Conservation (phyloP, 2,329 filamentous ascomycete genomes). For the Mycosphaerella sp. region DNA sequence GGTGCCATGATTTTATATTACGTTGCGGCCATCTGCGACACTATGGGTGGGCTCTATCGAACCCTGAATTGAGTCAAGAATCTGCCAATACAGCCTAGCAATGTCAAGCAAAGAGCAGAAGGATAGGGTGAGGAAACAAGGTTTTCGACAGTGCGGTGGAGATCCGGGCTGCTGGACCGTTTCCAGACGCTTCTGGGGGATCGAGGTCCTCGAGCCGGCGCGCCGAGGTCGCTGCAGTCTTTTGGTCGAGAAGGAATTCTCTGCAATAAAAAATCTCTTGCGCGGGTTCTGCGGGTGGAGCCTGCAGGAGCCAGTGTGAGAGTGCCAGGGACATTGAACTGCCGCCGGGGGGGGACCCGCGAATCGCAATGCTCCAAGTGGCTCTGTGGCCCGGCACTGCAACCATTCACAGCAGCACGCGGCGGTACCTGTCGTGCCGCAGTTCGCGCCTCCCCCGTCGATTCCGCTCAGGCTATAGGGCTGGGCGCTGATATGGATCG, state of each 20-base stretch:
- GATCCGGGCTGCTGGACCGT: neutral
- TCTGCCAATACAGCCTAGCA: neutral
- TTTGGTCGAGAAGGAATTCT: neutral
- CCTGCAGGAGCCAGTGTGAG: neutral
- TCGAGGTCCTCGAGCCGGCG: neutral
- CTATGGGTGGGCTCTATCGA: neutral
- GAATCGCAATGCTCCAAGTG: conserved; percentile 2
- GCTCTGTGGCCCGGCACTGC: neutral
- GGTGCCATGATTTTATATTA: neutral
- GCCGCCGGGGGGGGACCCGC: neutral
- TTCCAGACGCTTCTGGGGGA: neutral
- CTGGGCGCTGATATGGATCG: conserved; percentile 11
- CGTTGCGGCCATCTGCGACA: neutral
- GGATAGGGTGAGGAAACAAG: neutral
- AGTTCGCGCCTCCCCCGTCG: conserved; percentile 1
- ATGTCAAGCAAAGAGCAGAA: neutral
- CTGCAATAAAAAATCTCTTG: neutral
- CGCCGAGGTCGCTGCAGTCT: neutral
- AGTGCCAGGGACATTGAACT: neutral
- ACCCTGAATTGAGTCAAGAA: too few species aligned
- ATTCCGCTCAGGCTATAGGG: conserved; percentile 5
- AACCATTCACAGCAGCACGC: conserved; percentile 3
- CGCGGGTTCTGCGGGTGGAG: neutral
- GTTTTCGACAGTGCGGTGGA: neutral
- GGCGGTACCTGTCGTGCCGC: conserved; percentile 2